Base-by-base conservation (phyloP, 371 early-diverging fungal genomes). In the Apophysomyces elegans region DNA sequence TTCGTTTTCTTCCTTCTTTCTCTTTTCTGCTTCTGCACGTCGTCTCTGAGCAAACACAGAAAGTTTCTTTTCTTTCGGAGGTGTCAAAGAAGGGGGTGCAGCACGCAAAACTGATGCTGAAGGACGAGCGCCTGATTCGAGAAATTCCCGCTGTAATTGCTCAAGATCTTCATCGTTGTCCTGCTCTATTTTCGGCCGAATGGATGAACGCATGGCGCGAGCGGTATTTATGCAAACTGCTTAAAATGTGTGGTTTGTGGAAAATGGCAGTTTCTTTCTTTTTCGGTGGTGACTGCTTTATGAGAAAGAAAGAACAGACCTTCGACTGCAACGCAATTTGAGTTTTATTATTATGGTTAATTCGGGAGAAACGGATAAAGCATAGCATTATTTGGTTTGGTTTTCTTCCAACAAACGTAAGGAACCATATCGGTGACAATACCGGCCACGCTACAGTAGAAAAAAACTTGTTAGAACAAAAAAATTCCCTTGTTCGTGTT, bases 121-220 rank as follows among this genome's bases (percentile, higher is more conserved):
- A 5, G 84, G 84, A 26, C 45, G 64, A 56, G 70, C 77, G 1
- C 72, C 61, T 7, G 67, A 73, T 16, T 63, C 75, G 58, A 82
- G 74, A 64, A 88, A 90, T 58, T 85, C 85, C 35, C 77, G 71
- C 44, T 90, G 89, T 56, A 88, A 63, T 13, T 75, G 74, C 39
- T 88, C 80, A 6, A 90, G 77, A 61, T 88, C 89, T 9, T 90
- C 87, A 59, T 89, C 88, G n/a, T 65, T 37, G 18, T 67, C 67
- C n/a, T 62, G 38, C 6, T 58, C 56, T 5, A 65, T 44, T 21
- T 41, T 56, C 36, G 74, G 74, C 35, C 74, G 70, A 46, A 73
- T 73, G 39, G 68, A 63, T 21, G 32, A 13, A n/a, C 63, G 63
- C 71, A 71, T 71, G 59, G 16, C 61, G 47, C 7, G 21, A 16